Base-by-base conservation (phyloP, 108 stramenopile genomes). In the Parmales sp. region DNA sequence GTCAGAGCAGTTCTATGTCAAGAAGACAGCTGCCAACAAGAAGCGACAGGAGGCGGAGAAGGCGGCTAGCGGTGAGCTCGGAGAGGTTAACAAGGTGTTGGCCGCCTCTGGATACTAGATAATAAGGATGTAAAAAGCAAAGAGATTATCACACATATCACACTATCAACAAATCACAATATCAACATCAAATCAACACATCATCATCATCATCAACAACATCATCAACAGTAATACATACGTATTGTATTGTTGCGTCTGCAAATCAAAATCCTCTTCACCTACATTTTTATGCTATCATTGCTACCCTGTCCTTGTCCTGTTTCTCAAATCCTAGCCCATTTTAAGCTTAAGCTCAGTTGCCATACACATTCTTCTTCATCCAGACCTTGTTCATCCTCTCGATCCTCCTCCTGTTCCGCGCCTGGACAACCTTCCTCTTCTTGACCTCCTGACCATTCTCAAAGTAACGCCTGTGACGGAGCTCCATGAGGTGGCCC, bases 1-100 rank as follows among this genome's bases (percentile, higher is more conserved):
- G 67, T 76, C 86, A 39, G 91, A 89, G 69, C 95, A 88, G 51
- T 98, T 83, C 82, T 97, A 91, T 84, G 85, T 82, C 64, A 85
- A 95, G 77, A 95, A 95, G 87, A 97, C 92, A 90, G 91, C 82
- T 26, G 81, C 74, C 63, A 78, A 68, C 25, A 84, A 79, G 2
- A 74, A 86, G 38, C 76, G 79, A 66, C 78, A 72, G 65, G 88
- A 91, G 82, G 92, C 92, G 2, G 82, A 80, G 48, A 82, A 71
- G 68, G 92, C 86, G 26, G 77, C 77, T 65, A 83, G 83, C 37
- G 78, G 77, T 18, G 89, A 93, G 39, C 74, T 93, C 37, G 80
- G 86, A 34, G 86, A 89, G 84, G 86, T 93, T 45, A 86, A 89
- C 64, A 85, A 84, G 65, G 86, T 89, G 64, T 88, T 93, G 46